Evolutionary conservation across 345 rosid genomes (phyloP).

Genomic region (Iberis pinnata): DNA sequence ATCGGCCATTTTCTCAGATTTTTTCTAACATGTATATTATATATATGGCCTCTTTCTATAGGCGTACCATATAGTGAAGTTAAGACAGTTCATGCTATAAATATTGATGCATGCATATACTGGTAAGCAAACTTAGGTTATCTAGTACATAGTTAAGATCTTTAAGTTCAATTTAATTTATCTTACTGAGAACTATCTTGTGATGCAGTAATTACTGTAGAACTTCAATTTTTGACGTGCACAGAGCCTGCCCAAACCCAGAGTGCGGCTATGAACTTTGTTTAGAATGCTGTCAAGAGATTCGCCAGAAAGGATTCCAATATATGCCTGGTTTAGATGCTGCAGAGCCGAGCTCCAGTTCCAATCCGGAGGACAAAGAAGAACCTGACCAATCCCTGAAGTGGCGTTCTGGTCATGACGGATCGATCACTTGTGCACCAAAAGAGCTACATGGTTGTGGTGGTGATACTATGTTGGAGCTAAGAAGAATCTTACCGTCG

Average conservation of each 20-base stretch:
- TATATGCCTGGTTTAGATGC: too few relatives aligned
- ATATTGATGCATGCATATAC: background rate
- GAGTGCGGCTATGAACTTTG: background rate
- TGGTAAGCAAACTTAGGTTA: background rate
- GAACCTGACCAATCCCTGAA: too few relatives aligned
- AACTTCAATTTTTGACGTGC: background rate
- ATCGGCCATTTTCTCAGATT: too few relatives aligned
- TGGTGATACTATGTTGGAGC: too few relatives aligned
- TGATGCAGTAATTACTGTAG: background rate
- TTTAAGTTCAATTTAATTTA: background rate
- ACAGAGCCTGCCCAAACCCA: background rate
- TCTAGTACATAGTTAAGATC: background rate
- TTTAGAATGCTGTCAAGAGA: background rate
- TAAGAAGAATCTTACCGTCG: too few relatives aligned
- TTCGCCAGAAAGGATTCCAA: background rate
- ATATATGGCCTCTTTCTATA: too few relatives aligned
- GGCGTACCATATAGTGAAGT: background rate
- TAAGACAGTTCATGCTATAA: background rate
- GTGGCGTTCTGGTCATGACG: too few relatives aligned
- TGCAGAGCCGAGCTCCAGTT: too few relatives aligned
- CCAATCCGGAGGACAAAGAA: too few relatives aligned
- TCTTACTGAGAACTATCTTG: background rate
- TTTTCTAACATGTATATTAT: too few relatives aligned
- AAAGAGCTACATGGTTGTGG: too few relatives aligned
- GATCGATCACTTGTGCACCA: too few relatives aligned